Base-by-base conservation (phyloP, 352 stramenopile species). In the Phytophthora fragariaefolia region DNA sequence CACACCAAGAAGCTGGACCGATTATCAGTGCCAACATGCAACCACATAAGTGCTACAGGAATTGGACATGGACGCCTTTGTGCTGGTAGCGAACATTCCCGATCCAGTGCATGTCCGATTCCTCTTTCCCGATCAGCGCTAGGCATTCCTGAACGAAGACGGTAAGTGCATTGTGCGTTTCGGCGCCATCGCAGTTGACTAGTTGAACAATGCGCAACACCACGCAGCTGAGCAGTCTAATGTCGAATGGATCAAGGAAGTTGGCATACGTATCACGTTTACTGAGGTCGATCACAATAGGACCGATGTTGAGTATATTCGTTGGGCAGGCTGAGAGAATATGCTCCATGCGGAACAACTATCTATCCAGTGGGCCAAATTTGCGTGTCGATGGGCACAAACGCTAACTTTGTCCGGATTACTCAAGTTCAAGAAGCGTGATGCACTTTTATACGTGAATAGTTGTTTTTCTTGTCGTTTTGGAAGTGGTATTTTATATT, bases 351-450 rank as follows among this genome's bases (percentile, higher is more conserved):
- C 74, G 28, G 63, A 69, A 23, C 75, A 77, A 27, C 40, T 80
- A n/a, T 74, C 83, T 63, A 58, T 86, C 40, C 66, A 79, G 24
- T 80, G 66, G 42, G 61, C 72, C 38, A 63, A 66, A 47, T 77
- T 83, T 54, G 47, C n/a, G 7, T 20, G 27, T 38, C 13, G 9
- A n/a, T 26, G 42, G 42, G 13, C 42, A 28, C 42, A 36, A 36
- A 12, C 2, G 9, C 9, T 36, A 36, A 36, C 30, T 12, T 36
- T 12, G 13, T 8, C 30, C 30, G 13, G 13, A 36, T 12, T 36
- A 36, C 5, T 36, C 30, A 36, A n/a, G n/a, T n/a, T n/a, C n/a
- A n/a, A n/a, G n/a, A n/a, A n/a, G n/a, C n/a, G n/a, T n/a, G n/a
- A n/a, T n/a, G n/a, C n/a, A n/a, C n/a, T n/a, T n/a, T n/a, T n/a